phyloP scores from a whole-genome alignment of 2,329 filamentous ascomycete genomes.

The Didymella pomorum region DNA sequence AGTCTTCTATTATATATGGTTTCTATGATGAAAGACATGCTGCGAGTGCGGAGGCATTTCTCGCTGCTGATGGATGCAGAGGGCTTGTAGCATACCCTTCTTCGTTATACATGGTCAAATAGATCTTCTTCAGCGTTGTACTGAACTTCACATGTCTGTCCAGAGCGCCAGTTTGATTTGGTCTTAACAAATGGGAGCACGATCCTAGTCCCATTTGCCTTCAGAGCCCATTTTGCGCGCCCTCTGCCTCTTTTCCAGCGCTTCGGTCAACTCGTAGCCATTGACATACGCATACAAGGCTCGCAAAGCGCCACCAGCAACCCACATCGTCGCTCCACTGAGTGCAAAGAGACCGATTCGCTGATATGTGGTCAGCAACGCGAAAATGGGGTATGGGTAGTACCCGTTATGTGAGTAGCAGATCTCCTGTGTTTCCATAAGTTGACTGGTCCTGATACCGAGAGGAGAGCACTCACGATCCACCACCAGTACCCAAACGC shows the following conservation, averaged over 20 bases:
- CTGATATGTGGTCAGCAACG: constrained; percentile 69
- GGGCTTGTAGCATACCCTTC: constrained; percentile 7
- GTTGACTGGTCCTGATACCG: background rate
- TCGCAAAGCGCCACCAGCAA: constrained; percentile 73
- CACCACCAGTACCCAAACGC: constrained; percentile 78
- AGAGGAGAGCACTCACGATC: constrained; percentile 55
- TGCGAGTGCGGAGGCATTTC: background rate
- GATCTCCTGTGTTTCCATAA: constrained; percentile 58
- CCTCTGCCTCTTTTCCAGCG: constrained; percentile 29
- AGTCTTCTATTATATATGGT: constrained; percentile 20
- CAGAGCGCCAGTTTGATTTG: background rate
- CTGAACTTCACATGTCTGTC: background rate
- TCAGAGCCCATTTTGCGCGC: constrained; percentile 28
- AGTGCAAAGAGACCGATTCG: constrained; percentile 73
- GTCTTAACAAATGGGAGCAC: background rate
- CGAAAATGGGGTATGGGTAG: constrained; percentile 89
- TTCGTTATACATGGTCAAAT: constrained; percentile 12
- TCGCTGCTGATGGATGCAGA: background rate
- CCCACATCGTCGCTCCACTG: constrained; percentile 75
- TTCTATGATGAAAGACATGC: constrained; percentile 15
- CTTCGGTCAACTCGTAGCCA: constrained; percentile 52
- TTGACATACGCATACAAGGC: constrained; percentile 74
- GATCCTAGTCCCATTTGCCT: constrained; percentile 31
- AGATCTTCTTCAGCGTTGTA: constrained; percentile 1
- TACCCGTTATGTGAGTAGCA: constrained; percentile 74